Conservation (phyloP, 225 moss, liverwort and hornwort genomes). For the Pseudisothecium myosuroides region DNA sequence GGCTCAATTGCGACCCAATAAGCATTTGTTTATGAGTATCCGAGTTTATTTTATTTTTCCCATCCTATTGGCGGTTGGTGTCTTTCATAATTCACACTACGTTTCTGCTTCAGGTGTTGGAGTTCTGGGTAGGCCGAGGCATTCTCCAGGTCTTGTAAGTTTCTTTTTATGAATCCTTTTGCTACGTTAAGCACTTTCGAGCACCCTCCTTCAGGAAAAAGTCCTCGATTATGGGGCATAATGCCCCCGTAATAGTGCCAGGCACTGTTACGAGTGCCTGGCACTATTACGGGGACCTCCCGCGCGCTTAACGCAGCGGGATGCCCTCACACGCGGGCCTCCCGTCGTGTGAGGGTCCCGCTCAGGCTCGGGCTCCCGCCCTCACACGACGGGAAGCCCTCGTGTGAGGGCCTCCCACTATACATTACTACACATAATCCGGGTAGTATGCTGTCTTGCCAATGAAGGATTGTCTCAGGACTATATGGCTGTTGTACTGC, state of each 20-base stretch:
- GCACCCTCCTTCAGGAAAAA: too few relatives aligned
- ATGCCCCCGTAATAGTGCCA: too few relatives aligned
- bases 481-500: background rate
- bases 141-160: conserved; percentile 79
- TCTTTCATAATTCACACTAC: background rate
- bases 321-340: too few relatives aligned
- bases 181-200: too few relatives aligned
- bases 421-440: background rate
- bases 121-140: conserved; percentile 76
- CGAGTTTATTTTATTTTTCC: background rate
- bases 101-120: conserved; percentile 48
- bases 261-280: too few relatives aligned
- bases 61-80: background rate
- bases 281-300: too few relatives aligned
- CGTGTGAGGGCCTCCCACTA: too few relatives aligned
- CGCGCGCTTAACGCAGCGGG: too few relatives aligned
- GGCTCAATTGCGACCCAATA: background rate
- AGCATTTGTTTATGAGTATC: background rate
- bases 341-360: too few relatives aligned
- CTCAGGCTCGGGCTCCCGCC: too few relatives aligned
- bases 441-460: background rate
- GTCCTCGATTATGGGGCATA: too few relatives aligned
- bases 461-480: background rate
- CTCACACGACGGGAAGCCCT: too few relatives aligned
- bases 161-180: background rate